Evolutionary conservation across 352 stramenopile genomes (phyloP).

Genomic region (Phytopythium helicoides): DNA sequence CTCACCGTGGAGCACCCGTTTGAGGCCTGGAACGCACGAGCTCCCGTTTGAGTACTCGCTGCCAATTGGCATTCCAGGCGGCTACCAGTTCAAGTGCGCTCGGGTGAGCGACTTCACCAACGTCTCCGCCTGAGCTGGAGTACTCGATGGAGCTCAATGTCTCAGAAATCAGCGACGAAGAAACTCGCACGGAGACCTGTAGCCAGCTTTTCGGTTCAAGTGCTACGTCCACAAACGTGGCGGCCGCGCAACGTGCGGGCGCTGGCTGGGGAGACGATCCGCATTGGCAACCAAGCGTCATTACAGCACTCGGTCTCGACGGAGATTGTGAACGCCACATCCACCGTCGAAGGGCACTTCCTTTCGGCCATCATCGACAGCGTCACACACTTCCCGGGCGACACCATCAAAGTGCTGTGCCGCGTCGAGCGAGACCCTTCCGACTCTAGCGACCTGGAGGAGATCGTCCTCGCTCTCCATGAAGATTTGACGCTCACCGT

Average conservation of each 20-base stretch:
- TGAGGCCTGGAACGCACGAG: conserved; percentile 12
- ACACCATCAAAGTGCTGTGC: conserved; percentile 2
- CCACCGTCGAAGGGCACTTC: not conserved
- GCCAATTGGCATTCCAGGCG: conserved; percentile 7
- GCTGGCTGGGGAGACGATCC: not conserved
- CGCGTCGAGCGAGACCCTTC: conserved; percentile 1
- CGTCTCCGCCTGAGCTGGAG: conserved; percentile 8
- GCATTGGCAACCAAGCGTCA: not conserved
- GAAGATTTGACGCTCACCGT: not conserved
- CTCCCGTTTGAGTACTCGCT: conserved; percentile 20
- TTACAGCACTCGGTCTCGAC: conserved; percentile 1
- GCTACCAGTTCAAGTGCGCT: conserved; percentile 12
- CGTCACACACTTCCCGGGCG: conserved; percentile 1
- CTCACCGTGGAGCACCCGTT: not conserved
- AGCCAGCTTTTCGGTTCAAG: not conserved
- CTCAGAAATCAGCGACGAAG: not conserved
- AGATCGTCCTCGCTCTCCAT: not conserved
- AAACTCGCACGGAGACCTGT: not conserved
- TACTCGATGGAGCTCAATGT: conserved; percentile 5
- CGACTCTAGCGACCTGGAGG: not conserved
- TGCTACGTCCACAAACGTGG: not conserved
- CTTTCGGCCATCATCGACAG: conserved; percentile 6
- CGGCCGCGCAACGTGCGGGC: conserved; percentile 1
- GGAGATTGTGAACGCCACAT: not conserved
- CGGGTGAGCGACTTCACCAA: conserved; percentile 3